phyloP scores from a whole-genome alignment of 108 stramenopile genomes.

The Parietichytrium sp. region DNA sequence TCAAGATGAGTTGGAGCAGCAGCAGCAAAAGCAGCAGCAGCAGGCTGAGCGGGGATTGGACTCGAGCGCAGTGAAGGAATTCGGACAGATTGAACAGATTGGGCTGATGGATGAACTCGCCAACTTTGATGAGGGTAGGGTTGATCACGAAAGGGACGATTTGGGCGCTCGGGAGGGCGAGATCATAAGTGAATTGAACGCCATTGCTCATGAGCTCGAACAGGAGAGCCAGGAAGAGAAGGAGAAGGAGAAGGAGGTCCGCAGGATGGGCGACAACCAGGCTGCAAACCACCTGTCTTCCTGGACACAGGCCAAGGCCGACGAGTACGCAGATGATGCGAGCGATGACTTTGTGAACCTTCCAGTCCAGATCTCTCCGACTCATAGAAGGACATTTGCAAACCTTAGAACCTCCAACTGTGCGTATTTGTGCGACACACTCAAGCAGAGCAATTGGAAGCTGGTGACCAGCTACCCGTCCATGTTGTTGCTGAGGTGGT shows the following conservation, averaged over 20 bases:
- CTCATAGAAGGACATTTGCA: not conserved
- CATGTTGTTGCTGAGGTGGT: not conserved
- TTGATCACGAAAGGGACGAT: not conserved
- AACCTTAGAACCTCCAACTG: not conserved
- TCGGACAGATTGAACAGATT: not conserved
- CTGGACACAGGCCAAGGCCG: too few species aligned
- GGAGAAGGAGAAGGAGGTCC: not conserved
- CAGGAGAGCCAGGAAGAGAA: not conserved
- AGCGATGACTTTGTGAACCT: not conserved
- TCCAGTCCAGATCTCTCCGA: not conserved
- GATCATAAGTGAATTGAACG: not conserved
- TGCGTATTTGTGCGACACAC: not conserved
- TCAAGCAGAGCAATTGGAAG: conserved; percentile 8
- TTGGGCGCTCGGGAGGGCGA: not conserved
- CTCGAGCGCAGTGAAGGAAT: not conserved
- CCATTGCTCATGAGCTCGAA: not conserved
- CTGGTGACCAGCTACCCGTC: not conserved
- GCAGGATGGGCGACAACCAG: too few species aligned
- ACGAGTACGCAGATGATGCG: too few species aligned
- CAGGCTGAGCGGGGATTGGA: not conserved
- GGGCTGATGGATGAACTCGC: not conserved
- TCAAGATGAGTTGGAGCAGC: too few species aligned
- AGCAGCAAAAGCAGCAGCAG: not conserved
- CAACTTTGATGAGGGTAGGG: not conserved
- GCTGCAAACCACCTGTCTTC: too few species aligned